Evolutionary conservation across 805 yeast genomes (phyloP).

Genomic region (Candida andamanensis): DNA sequence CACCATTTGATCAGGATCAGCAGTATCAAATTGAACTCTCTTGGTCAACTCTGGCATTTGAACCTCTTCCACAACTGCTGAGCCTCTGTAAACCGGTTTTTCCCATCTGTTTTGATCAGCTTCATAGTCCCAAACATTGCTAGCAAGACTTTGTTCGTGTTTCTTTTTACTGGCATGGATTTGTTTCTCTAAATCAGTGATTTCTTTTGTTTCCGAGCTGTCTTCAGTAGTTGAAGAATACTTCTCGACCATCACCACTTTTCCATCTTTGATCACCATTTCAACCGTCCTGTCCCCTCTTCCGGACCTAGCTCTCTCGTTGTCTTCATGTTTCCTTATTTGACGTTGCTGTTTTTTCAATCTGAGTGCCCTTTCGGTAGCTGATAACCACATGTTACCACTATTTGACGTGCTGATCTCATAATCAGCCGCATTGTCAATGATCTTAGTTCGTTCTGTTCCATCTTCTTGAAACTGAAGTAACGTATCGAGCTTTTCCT

Average conservation of each 20-base stretch:
- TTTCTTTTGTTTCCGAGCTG: slow-evolving; percentile 29
- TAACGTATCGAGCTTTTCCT: slow-evolving; percentile 65
- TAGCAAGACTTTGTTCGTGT: slow-evolving; percentile 26
- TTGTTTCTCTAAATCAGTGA: slow-evolving; percentile 32
- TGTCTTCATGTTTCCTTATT: slow-evolving; percentile 56
- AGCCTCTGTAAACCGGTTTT: slow-evolving; percentile 39
- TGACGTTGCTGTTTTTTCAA: slow-evolving; percentile 81
- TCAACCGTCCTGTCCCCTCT: slow-evolving; percentile 71
- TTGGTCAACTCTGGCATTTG: slow-evolving; percentile 6
- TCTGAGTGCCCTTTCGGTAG: slow-evolving; percentile 80
- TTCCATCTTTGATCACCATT: slow-evolving; percentile 76
- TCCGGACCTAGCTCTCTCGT: slow-evolving; percentile 58
- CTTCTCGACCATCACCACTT: slow-evolving; percentile 60
- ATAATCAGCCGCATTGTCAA: slow-evolving; percentile 89
- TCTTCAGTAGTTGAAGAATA: slow-evolving; percentile 16
- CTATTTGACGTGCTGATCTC: slow-evolving; percentile 51
- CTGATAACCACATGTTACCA: slow-evolving; percentile 76
- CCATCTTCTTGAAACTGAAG: slow-evolving; percentile 80
- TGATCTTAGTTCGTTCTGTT: slow-evolving; percentile 84
- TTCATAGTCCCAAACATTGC: slow-evolving; percentile 56
- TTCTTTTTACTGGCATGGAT: slow-evolving; percentile 19
- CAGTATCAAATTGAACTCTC: slow-evolving; percentile 24
- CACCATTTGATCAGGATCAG: slow-evolving; percentile 21
- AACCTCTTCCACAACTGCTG: not conserved
- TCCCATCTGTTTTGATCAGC: slow-evolving; percentile 52